Evolutionary conservation across 495 filamentous ascomycete genomes (phyloP).

Genomic region (Xylaria grammica): DNA sequence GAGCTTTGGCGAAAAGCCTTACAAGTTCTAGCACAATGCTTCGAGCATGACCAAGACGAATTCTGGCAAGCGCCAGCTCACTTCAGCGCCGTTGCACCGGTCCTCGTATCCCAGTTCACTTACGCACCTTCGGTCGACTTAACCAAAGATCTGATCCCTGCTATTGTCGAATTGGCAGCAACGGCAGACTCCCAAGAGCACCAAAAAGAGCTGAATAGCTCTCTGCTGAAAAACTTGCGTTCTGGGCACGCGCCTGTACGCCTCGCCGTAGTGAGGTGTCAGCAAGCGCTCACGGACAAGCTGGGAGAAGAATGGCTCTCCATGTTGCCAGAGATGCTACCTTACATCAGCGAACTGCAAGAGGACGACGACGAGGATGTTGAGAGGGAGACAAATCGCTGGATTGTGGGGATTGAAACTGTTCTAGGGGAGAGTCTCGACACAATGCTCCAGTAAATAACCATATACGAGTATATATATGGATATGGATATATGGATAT

Average conservation of each 20-base stretch:
- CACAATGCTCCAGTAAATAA: slow-evolving; percentile 77
- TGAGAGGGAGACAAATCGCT: slow-evolving; percentile 82
- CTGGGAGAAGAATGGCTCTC: slow-evolving; percentile 92
- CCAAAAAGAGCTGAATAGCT: slow-evolving; percentile 81
- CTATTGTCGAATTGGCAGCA: slow-evolving; percentile 79
- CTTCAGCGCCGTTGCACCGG: slow-evolving; percentile 70
- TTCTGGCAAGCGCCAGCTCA: slow-evolving; percentile 92
- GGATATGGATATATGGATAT: too few species aligned
- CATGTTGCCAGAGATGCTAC: slow-evolving; percentile 90
- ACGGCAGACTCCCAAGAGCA: slow-evolving; percentile 81
- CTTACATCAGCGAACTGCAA: slow-evolving; percentile 89
- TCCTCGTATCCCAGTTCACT: slow-evolving; percentile 71
- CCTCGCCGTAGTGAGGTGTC: slow-evolving; percentile 76
- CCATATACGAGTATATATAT: slow-evolving; percentile 2
- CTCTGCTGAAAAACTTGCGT: slow-evolving; percentile 75
- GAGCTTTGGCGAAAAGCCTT: slow-evolving; percentile 68
- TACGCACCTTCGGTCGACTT: slow-evolving; percentile 54
- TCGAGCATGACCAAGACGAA: slow-evolving; percentile 78
- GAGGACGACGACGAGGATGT: slow-evolving; percentile 95
- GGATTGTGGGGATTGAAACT: slow-evolving; percentile 86
- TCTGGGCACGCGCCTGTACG: slow-evolving; percentile 69
- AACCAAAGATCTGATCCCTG: slow-evolving; percentile 49
- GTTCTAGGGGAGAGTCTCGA: slow-evolving; percentile 87
- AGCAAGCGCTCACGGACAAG: slow-evolving; percentile 75
- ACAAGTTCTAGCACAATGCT: slow-evolving; percentile 70